These are phyloP conservation scores for Boletus rufocinnamomeus DNA, from an alignment of 768 basidiomycete genomes.

Conservation along the genomic window DNA sequence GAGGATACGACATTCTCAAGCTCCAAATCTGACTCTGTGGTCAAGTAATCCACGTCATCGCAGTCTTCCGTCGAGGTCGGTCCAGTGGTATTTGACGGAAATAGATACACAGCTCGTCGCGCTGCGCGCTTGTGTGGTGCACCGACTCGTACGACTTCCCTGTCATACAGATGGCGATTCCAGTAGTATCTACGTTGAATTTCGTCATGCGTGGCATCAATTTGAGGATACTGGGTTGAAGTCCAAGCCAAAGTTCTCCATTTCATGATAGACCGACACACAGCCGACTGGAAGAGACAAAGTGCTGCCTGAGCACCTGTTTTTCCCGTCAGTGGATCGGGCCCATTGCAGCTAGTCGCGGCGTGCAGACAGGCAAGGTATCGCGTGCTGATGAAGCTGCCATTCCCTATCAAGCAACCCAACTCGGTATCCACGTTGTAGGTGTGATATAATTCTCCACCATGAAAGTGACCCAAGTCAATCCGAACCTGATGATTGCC, in stretches of 20 bases:
- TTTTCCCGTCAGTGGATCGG: constrained; percentile 44
- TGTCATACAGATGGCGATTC: no score
- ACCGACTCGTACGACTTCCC: no score
- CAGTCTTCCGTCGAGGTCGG: neutral
- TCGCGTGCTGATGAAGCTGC: constrained; percentile 24
- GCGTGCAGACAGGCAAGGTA: constrained; percentile 45
- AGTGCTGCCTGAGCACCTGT: constrained; percentile 46
- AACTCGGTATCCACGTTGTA: neutral
- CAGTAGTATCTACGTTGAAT: no score
- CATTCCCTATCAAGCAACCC: constrained; percentile 24
- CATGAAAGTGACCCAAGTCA: rapidly evolving
- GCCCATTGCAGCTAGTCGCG: constrained; percentile 38
- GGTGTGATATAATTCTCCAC: neutral
- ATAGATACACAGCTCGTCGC: neutral
- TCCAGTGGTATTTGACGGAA: neutral
- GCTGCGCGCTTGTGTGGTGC: neutral
- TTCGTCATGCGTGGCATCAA: no score
- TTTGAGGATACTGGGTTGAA: no score
- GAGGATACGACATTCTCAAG: neutral
- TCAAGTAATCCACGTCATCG: neutral
- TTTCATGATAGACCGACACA: constrained; percentile 40
- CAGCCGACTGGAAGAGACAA: constrained; percentile 22
- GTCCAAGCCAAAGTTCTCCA: constrained; percentile 13
- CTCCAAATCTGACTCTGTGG: neutral
- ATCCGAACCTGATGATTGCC: neutral